Base-by-base conservation (phyloP, 2,329 filamentous ascomycete species). In the Coniochaeta prunicola region DNA sequence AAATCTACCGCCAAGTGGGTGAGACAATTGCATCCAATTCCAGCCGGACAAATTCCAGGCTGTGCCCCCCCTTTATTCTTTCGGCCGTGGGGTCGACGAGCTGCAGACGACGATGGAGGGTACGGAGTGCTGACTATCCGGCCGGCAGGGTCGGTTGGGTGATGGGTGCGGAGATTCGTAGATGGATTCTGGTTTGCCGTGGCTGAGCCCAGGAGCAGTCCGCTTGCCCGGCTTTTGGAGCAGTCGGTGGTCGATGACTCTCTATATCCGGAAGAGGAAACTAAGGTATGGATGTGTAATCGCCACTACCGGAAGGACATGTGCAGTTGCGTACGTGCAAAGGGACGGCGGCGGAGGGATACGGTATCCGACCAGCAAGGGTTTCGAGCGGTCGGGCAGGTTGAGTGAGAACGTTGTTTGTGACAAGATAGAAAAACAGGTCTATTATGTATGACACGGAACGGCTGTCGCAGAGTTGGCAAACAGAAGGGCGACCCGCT, bases 361-460 rank as follows among this genome's bases (percentile, higher is more conserved):
- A 50, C 9, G 24, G 26, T 8, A 21, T 26, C 21, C 24, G 13
- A 50, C 9, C 13, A 4, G 19, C 12, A 30, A 26, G 30, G 24
- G 10, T 50, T 50, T 28, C 9, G 45, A 30, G 13, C n/a, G n/a
- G 45, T 50, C 9, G 12, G 21, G 45, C 24, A 21, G 30, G 30
- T n/a, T 50, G 45, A 26, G 45, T 50, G 45, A 26, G 40, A 50
- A 28, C 24, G 17, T 50, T 8, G 4, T 30, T 50, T 4, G 19
- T 17, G 24, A 8, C n/a, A 13, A 30, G 45, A 50, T 50, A 26
- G 24, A 50, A 24, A 45, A 30, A 30, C 45, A 28, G 45, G 45
- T 50, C 45, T 50, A n/a, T n/a, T n/a, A n/a, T n/a, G n/a, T n/a
- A 50, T 50, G 45, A 50, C 26, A 50, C 45, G 45, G 45, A n/a